Base-by-base conservation (phyloP, 2,329 filamentous ascomycete species). In the Biscogniauxia marginata region DNA sequence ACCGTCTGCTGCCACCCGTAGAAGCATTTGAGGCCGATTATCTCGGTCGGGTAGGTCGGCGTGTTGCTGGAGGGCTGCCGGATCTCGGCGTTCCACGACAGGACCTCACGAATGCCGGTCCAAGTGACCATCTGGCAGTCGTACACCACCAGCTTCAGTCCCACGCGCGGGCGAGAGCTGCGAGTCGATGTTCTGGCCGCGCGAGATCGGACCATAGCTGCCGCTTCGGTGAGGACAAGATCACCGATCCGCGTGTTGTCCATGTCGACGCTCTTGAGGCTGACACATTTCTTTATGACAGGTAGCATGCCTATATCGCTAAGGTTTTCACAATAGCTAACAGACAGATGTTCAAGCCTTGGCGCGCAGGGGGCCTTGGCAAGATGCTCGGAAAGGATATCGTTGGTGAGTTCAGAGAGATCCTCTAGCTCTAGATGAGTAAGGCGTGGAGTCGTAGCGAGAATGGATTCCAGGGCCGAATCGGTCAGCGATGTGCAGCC, bases 1-100 rank as follows among this genome's bases (percentile, higher is more conserved):
- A 97, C 92, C 0, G 92, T 97, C 75, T 91, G 90, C 74, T 98
- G 93, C 84, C 91, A 97, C 45, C 89, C 91, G 71, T 96, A 96
- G 77, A 93, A 98, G 73, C 92, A 96, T 73, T 96, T 97, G 46
- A 98, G 81, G 5, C 86, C 80, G 57, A 98, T 91, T 55, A 96
- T 84, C 69, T 96, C 88, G 1, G 85, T 84, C 0, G 91, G 90
- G 65, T 87, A 93, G 0, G 82, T 82, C 8, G 79, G 68, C 0
- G 66, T 64, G 22, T 52, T 72, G 34, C 65, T 72, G 30, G 67
- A 73, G 2, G 79, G 78, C 16, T 82, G 82, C 24, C 81, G 83
- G 46, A 90, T 79, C 66, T 92, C 89, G 9, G 90, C 85, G 68
- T 99, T 98, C 63, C 90, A 86, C 13, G 86, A 92, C 2, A 98